Conservation (phyloP, 2,329 filamentous ascomycete genomes). For the Aspergillus cejpii region DNA sequence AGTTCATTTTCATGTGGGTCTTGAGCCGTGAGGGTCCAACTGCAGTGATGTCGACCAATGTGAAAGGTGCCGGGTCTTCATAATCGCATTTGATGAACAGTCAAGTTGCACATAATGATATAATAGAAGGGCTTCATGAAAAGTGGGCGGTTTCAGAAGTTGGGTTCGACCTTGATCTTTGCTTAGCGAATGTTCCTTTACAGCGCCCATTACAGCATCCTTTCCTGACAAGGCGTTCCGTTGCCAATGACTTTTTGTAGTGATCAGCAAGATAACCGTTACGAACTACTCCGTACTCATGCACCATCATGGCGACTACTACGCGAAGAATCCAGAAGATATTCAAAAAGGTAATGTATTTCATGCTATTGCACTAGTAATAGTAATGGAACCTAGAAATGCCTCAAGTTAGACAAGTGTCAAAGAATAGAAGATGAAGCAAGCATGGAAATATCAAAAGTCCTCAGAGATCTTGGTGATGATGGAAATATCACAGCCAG, state of each 20-base stretch:
- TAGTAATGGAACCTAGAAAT: constrained; percentile 1
- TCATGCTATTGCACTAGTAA: not conserved
- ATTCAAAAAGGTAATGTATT: too few species aligned
- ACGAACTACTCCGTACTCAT: not conserved
- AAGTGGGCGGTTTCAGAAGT: not conserved
- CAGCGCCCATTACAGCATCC: too few species aligned
- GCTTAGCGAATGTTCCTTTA: not conserved
- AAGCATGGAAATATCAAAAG: constrained; percentile 17
- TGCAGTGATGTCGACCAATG: constrained; percentile 15
- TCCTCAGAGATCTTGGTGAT: constrained; percentile 67
- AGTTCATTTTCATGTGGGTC: constrained; percentile 91
- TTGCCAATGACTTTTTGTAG: not conserved
- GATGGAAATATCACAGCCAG: constrained; percentile 51
- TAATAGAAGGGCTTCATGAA: constrained; percentile 18
- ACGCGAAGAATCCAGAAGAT: not conserved
- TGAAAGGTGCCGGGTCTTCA: constrained; percentile 9
- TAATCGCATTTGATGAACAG: constrained; percentile 4
- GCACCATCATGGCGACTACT: not conserved
- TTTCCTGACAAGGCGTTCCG: too few species aligned
- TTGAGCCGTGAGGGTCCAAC: constrained; percentile 51
- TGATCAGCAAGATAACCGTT: not conserved
- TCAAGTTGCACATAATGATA: constrained; percentile 16
- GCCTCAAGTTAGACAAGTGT: constrained; percentile 19
- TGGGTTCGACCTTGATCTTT: not conserved
- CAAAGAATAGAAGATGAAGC: not conserved